Percentiles rank a stretch among this genome's conserved stretches.
Evolutionary conservation across 2,329 filamentous ascomycete species (phyloP).

Genomic region (Westerdykella aurantiaca): DNA sequence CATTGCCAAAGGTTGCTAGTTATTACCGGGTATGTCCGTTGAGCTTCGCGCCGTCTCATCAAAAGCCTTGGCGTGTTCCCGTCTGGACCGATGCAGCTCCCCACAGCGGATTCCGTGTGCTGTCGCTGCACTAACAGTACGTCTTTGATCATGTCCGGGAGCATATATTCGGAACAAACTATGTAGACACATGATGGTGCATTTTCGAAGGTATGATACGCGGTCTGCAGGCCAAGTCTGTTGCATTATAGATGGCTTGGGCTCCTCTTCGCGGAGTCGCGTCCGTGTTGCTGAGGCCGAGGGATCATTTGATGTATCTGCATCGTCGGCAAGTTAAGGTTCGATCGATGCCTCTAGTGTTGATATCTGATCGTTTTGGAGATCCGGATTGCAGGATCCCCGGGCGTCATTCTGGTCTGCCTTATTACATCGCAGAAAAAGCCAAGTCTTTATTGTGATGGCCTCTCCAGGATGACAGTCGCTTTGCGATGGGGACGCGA

Average conservation of each 20-base stretch:
- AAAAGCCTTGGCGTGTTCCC: too few relatives aligned
- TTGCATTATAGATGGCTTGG: not conserved
- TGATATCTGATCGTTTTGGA: not conserved
- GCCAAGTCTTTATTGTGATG: not conserved
- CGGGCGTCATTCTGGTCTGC: not conserved
- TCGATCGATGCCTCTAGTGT: not conserved
- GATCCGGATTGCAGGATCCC: not conserved
- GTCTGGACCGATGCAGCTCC: too few relatives aligned
- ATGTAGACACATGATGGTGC: too few relatives aligned
- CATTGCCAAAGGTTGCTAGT: not conserved
- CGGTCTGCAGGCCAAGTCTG: too few relatives aligned
- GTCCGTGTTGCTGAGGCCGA: not conserved
- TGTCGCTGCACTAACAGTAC: too few relatives aligned
- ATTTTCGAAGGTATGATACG: too few relatives aligned
- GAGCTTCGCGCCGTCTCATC: too few relatives aligned
- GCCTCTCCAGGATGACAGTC: not conserved
- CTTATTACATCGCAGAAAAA: not conserved
- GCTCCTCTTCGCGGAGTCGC: not conserved
- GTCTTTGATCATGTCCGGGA: too few relatives aligned
- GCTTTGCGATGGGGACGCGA: not conserved
- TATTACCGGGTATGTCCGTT: slow-evolving; percentile 10
- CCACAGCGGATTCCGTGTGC: too few relatives aligned
- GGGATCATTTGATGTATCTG: not conserved
- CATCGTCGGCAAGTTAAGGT: not conserved
- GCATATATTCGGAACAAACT: too few relatives aligned